Percentiles rank a stretch among this genome's conserved stretches.
Conservation (phyloP, 306 rosid species). For the Arachis stenosperma region DNA sequence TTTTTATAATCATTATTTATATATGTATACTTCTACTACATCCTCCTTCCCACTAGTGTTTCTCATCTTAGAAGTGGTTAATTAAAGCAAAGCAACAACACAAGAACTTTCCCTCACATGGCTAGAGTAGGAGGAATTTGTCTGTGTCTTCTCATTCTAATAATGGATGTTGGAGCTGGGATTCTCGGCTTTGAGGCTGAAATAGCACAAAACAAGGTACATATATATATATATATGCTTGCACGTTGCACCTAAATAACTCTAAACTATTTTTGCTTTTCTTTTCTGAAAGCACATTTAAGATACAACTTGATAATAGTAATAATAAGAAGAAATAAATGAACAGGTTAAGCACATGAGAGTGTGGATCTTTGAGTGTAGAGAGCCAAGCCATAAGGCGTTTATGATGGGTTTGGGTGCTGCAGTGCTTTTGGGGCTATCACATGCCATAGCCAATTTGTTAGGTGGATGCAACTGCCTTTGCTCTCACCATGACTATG, state of each 20-base stretch:
- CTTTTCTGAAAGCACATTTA: not conserved
- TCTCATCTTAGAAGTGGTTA: conserved; percentile 24
- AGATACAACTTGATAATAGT: not conserved
- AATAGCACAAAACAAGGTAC: conserved; percentile 84
- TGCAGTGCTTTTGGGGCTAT: conserved; percentile 62
- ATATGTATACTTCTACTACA: conserved; percentile 7
- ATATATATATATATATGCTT: no score
- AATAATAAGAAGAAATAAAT: no score
- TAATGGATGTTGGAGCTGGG: conserved; percentile 84
- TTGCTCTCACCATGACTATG: conserved; percentile 82
- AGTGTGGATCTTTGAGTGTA: conserved; percentile 93
- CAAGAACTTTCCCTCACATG: conserved; percentile 48
- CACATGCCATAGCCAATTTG: conserved; percentile 76
- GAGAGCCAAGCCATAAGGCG: conserved; percentile 83
- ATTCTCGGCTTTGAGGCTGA: conserved; percentile 92
- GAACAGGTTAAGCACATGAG: conserved; percentile 80
- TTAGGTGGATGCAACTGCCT: conserved; percentile 87
- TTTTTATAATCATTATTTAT: conserved; percentile 34
- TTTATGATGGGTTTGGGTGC: conserved; percentile 84
- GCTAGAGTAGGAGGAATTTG: conserved; percentile 61
- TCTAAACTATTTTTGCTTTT: not conserved
- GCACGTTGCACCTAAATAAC: no score
- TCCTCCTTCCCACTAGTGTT: not conserved
- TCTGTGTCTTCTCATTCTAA: conserved; percentile 68
- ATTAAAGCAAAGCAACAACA: conserved; percentile 2